Evolutionary conservation across 768 basidiomycete species (phyloP).

Genomic region (Cystoderma amianthinum): DNA sequence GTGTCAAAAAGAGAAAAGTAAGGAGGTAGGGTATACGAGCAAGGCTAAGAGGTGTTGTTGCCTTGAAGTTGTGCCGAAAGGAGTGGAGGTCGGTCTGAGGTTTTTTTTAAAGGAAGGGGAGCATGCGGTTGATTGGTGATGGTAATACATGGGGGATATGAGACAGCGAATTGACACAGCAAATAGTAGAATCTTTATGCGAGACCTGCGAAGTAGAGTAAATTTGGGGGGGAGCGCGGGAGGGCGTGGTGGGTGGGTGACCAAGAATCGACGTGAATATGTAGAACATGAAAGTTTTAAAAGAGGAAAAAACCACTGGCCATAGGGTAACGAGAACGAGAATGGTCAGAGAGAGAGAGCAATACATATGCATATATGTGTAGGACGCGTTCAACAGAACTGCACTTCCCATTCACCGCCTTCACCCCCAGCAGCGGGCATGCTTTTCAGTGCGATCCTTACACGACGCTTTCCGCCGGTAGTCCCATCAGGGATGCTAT

Average conservation of each 20-base stretch:
- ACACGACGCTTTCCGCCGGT: conserved; percentile 44
- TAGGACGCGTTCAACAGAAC: conserved; percentile 39
- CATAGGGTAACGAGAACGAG: conserved; percentile 3
- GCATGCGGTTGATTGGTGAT: not conserved
- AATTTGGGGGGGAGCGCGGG: too few relatives aligned
- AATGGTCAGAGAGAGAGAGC: not conserved
- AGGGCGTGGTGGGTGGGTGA: not conserved
- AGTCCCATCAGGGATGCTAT: conserved; percentile 22
- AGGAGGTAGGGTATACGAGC: too few relatives aligned
- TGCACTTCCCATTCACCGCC: conserved; percentile 80
- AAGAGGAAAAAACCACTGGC: not conserved
- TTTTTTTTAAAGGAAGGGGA: too few relatives aligned
- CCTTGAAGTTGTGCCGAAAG: too few relatives aligned
- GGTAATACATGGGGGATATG: not conserved
- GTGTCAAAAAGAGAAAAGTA: too few relatives aligned
- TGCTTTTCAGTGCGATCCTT: conserved; percentile 59
- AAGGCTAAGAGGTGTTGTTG: too few relatives aligned
- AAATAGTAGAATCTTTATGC: too few relatives aligned
- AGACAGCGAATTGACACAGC: not conserved
- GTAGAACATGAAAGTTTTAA: not conserved
- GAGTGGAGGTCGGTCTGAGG: too few relatives aligned
- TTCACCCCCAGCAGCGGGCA: conserved; percentile 55
- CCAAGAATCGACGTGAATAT: not conserved
- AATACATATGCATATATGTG: conserved; percentile 1
- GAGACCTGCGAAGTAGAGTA: too few relatives aligned